Evolutionary conservation across 1,139 yeast genomes (phyloP).

Genomic region (Yamadazyma dendronema): DNA sequence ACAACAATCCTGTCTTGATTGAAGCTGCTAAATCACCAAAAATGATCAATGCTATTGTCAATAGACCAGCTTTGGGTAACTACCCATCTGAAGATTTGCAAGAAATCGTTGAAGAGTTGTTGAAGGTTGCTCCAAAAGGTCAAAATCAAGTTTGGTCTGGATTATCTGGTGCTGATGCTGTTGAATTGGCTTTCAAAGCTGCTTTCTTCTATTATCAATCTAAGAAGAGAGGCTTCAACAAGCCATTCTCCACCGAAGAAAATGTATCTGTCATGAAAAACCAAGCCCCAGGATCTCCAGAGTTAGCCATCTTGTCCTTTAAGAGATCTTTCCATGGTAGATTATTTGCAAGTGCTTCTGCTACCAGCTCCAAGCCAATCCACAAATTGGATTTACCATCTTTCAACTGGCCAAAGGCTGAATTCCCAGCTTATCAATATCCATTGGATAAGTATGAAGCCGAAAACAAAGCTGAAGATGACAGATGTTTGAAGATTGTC

Average conservation of each 20-base stretch:
- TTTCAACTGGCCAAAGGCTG: constrained; percentile 85
- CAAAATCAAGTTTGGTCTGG: constrained; percentile 72
- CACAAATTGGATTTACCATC: constrained; percentile 84
- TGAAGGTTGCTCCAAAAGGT: constrained; percentile 70
- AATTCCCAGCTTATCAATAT: constrained; percentile 72
- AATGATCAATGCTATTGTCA: constrained; percentile 65
- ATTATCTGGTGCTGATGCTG: constrained; percentile 80
- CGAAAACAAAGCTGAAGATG: constrained; percentile 63
- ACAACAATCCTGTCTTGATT: constrained; percentile 68
- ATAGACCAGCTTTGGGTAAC: constrained; percentile 75
- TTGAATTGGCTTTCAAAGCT: constrained; percentile 82
- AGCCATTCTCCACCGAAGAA: constrained; percentile 59
- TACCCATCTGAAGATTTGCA: constrained; percentile 67
- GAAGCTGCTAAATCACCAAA: constrained; percentile 61
- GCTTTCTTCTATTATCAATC: constrained; percentile 75
- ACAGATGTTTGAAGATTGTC: constrained; percentile 58
- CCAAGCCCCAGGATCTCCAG: constrained; percentile 73
- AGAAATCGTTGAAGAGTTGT: constrained; percentile 52
- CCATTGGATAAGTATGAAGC: constrained; percentile 60
- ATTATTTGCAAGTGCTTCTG: constrained; percentile 73
- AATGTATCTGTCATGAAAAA: constrained; percentile 61
- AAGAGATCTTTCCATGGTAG: constrained; percentile 81
- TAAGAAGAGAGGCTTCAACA: constrained; percentile 51
- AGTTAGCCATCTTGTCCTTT: constrained; percentile 69
- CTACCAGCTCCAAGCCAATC: constrained; percentile 78